A percentile compares a stretch with the other conserved stretches of the same genome.
phyloP scores from a whole-genome alignment of 1,284 basidiomycete genomes.

The Sanguinoderma infundibulare region DNA sequence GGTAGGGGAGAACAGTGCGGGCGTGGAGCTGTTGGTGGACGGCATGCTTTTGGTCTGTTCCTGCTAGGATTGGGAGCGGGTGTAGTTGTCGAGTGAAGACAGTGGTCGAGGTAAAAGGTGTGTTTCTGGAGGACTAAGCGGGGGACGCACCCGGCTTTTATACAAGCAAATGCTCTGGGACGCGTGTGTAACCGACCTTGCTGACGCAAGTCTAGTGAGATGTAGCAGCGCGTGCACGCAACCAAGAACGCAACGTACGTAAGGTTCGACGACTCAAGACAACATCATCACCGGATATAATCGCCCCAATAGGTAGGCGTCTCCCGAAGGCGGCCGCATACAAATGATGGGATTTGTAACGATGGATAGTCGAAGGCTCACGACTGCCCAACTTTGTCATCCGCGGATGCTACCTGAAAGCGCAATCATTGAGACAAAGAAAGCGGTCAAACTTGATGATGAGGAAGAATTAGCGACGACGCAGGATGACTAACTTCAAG shows the following conservation, averaged over 20 bases:
- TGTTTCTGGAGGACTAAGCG: background rate
- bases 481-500: no score
- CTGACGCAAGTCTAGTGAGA: background rate
- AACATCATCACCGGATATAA: background rate
- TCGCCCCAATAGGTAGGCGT: background rate
- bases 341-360: background rate
- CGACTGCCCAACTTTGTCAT: no score
- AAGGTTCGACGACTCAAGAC: no score
- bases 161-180: background rate
- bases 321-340: background rate
- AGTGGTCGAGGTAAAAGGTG: background rate
- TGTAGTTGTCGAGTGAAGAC: no score
- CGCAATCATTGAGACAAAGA: no score
- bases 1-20: constrained; percentile 49
- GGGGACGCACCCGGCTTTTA: background rate
- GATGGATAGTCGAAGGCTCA: no score
- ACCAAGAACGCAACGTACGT: no score
- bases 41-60: background rate
- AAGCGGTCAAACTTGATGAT: no score
- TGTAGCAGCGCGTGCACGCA: no score
- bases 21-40: background rate
- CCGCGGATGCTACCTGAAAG: no score
- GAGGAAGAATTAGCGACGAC: no score
- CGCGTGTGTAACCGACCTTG: background rate
- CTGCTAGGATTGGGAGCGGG: background rate